Conservation (phyloP, 2,329 filamentous ascomycete genomes). For the Fusarium goolgardi region DNA sequence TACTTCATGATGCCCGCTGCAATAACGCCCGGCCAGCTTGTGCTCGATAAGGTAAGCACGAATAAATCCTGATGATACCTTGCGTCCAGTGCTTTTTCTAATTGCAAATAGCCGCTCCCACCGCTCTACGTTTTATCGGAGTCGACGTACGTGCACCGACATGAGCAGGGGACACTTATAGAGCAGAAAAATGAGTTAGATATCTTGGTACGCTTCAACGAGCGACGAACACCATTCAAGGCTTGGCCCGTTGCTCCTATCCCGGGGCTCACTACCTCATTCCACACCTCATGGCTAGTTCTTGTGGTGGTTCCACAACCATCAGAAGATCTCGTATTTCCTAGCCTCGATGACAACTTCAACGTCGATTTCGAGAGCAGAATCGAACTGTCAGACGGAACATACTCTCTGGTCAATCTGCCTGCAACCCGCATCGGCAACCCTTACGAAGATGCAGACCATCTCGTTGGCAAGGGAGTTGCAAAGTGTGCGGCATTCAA, state of each 20-base stretch:
- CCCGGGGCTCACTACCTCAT: conserved; percentile 46
- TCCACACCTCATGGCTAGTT: conserved; percentile 50
- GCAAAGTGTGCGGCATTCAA: conserved; percentile 50
- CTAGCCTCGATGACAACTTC: conserved; percentile 47
- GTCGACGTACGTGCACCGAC: conserved; percentile 45
- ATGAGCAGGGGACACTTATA: conserved; percentile 51
- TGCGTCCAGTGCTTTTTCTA: conserved; percentile 16
- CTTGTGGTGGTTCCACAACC: conserved; percentile 44
- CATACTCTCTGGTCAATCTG: conserved; percentile 45
- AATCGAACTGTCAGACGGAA: conserved; percentile 37
- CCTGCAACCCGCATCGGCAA: conserved; percentile 46
- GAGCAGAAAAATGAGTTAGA: conserved; percentile 51
- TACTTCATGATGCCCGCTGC: conserved; percentile 4
- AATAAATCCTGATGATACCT: background rate
- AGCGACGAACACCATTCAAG: conserved; percentile 33
- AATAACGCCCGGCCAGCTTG: background rate
- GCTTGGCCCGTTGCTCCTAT: conserved; percentile 51
- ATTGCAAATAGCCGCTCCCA: conserved; percentile 13
- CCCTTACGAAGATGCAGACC: conserved; percentile 46
- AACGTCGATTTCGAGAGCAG: conserved; percentile 44
- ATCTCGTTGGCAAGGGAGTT: conserved; percentile 11
- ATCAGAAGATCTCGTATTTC: conserved; percentile 43
- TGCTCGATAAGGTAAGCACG: conserved; percentile 17
- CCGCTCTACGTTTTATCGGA: conserved; percentile 39
- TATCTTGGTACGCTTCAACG: conserved; percentile 45